These are phyloP conservation scores for Suillus ampliporus DNA, from an alignment of 768 basidiomycete genomes.

Conservation along the genomic window DNA sequence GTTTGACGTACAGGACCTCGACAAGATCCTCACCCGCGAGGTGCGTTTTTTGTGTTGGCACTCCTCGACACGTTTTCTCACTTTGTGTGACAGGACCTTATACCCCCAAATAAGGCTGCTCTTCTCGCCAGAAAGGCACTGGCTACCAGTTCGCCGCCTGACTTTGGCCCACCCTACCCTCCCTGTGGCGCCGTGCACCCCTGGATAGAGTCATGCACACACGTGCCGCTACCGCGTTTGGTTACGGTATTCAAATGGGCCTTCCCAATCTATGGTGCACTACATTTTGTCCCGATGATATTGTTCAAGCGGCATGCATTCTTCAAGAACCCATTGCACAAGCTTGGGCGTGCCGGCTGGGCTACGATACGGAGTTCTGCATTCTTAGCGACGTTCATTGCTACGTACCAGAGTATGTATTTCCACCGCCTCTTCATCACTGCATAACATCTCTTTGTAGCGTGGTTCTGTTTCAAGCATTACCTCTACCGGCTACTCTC, in stretches of 20 bases:
- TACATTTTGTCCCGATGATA: slow-evolving; percentile 88
- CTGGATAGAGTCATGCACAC: slow-evolving; percentile 55
- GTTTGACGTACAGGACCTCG: slow-evolving; percentile 62
- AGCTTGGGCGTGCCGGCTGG: slow-evolving; percentile 66
- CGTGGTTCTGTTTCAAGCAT: slow-evolving; percentile 70
- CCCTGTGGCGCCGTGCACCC: slow-evolving; percentile 86
- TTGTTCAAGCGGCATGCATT: slow-evolving; percentile 80
- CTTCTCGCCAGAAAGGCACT: slow-evolving; percentile 52
- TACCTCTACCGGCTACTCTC: slow-evolving; percentile 57
- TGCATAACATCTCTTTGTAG: slow-evolving; percentile 37
- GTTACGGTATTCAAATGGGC: slow-evolving; percentile 85
- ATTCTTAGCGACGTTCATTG: slow-evolving; percentile 84
- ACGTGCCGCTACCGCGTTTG: slow-evolving; percentile 61
- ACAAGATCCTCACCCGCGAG: slow-evolving; percentile 53
- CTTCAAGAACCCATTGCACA: slow-evolving; percentile 63
- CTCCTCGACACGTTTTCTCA: neutral
- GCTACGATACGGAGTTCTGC: slow-evolving; percentile 86
- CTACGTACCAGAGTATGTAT: slow-evolving; percentile 79
- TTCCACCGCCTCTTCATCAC: neutral
- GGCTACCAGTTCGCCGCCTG: slow-evolving; percentile 34
- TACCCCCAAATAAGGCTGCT: slow-evolving; percentile 52
- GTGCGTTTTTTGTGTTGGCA: slow-evolving; percentile 40
- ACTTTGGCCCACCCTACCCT: slow-evolving; percentile 57
- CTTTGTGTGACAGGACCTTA: slow-evolving; percentile 53
- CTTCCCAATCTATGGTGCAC: slow-evolving; percentile 81